A percentile compares a stretch with the other conserved stretches of the same genome.
Conservation (phyloP, 768 basidiomycete species). For the Multifurca ochricompacta region DNA sequence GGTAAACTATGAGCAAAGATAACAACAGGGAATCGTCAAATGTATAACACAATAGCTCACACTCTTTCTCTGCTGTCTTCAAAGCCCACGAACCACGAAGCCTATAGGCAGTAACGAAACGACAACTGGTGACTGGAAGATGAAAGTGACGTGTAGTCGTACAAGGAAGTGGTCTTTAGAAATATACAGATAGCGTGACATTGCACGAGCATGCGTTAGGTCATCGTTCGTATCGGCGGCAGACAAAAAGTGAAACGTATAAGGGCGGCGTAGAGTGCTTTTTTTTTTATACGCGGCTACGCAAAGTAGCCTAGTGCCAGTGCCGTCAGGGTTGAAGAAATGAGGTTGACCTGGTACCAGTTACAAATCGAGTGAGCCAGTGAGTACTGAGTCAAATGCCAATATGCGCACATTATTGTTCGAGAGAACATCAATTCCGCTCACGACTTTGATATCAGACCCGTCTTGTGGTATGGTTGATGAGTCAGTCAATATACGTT, state of each 20-base stretch:
- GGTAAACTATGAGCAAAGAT: no score
- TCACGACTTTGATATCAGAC: slow-evolving; percentile 46
- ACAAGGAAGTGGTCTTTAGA: neutral
- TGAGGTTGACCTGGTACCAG: slow-evolving; percentile 17
- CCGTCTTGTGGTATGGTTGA: slow-evolving; percentile 25
- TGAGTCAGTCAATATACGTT: slow-evolving; percentile 57
- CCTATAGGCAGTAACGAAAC: neutral
- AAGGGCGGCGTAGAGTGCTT: neutral
- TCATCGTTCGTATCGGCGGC: neutral
- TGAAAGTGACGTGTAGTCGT: neutral
- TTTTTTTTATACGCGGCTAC: neutral
- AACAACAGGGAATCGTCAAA: no score
- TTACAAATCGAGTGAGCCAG: neutral
- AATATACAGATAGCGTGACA: slow-evolving; percentile 11
- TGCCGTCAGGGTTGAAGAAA: slow-evolving; percentile 20
- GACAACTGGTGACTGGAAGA: neutral
- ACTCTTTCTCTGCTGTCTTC: no score
- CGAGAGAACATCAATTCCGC: slow-evolving; percentile 62
- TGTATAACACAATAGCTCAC: no score
- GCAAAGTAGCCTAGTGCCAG: slow-evolving; percentile 18
- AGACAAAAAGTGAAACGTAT: neutral
- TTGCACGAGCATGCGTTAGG: neutral
- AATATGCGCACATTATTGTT: slow-evolving; percentile 65
- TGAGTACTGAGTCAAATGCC: neutral
- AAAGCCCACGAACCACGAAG: neutral